phyloP scores from a whole-genome alignment of 192 early-diverging fungal species.

The Helicostylum pulchrum region DNA sequence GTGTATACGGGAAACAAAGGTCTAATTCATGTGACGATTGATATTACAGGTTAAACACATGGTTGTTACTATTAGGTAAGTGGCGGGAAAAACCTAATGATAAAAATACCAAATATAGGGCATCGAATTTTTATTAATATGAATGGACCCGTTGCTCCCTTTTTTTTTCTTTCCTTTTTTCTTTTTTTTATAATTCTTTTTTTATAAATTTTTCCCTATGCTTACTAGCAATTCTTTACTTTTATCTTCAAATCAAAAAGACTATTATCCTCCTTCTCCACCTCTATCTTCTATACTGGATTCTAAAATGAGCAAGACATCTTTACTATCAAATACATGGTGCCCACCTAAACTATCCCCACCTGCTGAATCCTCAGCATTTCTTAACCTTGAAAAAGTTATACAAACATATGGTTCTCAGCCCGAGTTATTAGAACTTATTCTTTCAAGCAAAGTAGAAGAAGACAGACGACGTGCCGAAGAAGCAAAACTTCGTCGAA shows the following conservation, averaged over 20 bases:
- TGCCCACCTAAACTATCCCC: neutral
- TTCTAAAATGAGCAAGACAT: neutral
- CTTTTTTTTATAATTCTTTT: neutral
- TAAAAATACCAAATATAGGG: slow-evolving; percentile 11
- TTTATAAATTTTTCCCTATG: neutral
- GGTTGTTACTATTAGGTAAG: slow-evolving; percentile 6
- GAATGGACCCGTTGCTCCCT: slow-evolving; percentile 17
- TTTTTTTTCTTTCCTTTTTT: slow-evolving; percentile 1
- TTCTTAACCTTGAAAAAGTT: slow-evolving; percentile 48
- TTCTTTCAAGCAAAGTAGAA: slow-evolving; percentile 54
- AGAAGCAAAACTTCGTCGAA: slow-evolving; percentile 52
- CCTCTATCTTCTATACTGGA: neutral
- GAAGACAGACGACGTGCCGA: slow-evolving; percentile 55
- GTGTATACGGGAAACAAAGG: too few relatives aligned
- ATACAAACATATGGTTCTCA: slow-evolving; percentile 44
- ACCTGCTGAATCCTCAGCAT: slow-evolving; percentile 9
- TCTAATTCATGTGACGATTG: too few relatives aligned
- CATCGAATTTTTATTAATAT: slow-evolving; percentile 10
- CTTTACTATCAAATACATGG: neutral
- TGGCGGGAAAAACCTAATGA: slow-evolving; percentile 11
- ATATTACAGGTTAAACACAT: too few relatives aligned
- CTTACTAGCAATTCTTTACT: slow-evolving; percentile 11
- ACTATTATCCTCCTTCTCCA: slow-evolving; percentile 18
- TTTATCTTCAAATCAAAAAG: slow-evolving; percentile 13
- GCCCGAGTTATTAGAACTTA: slow-evolving; percentile 53